Percentiles rank a stretch among this genome's conserved stretches.
These are phyloP conservation scores for Irpex lacteus DNA, from an alignment of 1,284 basidiomycete genomes.

Conservation along the genomic window DNA sequence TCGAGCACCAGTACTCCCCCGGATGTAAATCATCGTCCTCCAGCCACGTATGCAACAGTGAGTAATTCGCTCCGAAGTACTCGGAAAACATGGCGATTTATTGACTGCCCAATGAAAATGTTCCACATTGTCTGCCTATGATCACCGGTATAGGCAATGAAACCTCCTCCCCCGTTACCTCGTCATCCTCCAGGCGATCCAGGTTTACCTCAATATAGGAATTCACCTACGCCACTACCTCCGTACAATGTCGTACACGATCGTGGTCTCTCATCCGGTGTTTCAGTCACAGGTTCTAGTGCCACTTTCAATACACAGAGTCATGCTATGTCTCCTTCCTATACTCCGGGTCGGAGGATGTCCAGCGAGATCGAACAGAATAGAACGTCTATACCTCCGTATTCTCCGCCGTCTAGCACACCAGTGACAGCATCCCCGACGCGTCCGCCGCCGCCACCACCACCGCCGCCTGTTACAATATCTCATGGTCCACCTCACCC, in stretches of 20 bases:
- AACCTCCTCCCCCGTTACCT: constrained; percentile 41
- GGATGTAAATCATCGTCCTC: constrained; percentile 21
- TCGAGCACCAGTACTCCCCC: background rate
- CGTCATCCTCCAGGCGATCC: constrained; percentile 21
- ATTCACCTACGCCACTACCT: constrained; percentile 17
- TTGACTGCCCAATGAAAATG: constrained; percentile 16
- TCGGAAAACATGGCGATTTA: constrained; percentile 12
- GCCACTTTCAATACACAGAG: background rate
- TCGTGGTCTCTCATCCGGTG: constrained; percentile 10
- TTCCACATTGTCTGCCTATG: constrained; percentile 2
- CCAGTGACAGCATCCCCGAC: constrained; percentile 7
- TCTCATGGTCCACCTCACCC: background rate
- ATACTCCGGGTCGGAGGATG: background rate
- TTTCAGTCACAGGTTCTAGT: background rate
- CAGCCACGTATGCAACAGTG: constrained; percentile 1
- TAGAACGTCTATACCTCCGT: background rate
- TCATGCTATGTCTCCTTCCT: background rate
- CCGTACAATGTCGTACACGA: constrained; percentile 24
- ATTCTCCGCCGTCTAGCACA: background rate
- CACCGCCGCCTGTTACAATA: background rate
- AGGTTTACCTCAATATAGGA: constrained; percentile 18
- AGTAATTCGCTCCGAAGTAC: background rate
- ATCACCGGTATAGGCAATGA: constrained; percentile 27
- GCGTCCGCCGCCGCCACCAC: constrained; percentile 1
- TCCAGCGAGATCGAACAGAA: background rate